Evolutionary conservation across 495 filamentous ascomycete species (phyloP), one percentile per base, ranked within the genome.

Genomic region (Aspergillus cavernicola): DNA sequence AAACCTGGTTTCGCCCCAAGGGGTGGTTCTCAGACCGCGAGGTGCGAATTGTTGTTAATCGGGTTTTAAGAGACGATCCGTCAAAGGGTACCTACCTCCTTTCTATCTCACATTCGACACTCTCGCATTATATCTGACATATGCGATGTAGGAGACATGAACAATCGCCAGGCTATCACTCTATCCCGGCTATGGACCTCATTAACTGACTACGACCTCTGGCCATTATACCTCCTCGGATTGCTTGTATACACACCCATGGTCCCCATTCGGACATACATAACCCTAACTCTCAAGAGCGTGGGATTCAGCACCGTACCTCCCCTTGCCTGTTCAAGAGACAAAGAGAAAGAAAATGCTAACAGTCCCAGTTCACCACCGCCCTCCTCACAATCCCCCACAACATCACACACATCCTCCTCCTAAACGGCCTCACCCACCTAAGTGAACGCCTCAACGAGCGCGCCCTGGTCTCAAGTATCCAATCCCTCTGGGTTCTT

Each of bases 11-110:
- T 51, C 67, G 80, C 4, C 72, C 77, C 10, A 80, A 79, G 50
- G 80, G 80, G 0, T 87, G 83, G 83, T 85, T 84, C 60, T 76
- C 61, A 0, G 80, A 82, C 5, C 75, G 71, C 11, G 83, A 85
- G 56, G 81, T 80, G 32, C 54, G 58, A 10, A 86, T 86, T 51
- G 61, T 85, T 2, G 81, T 84, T 22, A 86, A 86, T 57, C 75
- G 82, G 0, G 66, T 86, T 13, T 64, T 85, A 4, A 76, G 83
- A 18, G 83, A 86, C 44, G 83, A 85, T 60, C 82, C 83, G 12
- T 75, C 73, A 36, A 87, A 85, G 61, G 81, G 79, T 58, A 58
- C 26, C 8, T 8, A 11, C 24, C 9, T 22, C 7, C 6, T 24
- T 26, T 2, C 28, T 9, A 26, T 28, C 10, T 10, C 12, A 28